Evolutionary conservation across 306 rosid species (phyloP).

Genomic region (Styphnolobium japonicum): DNA sequence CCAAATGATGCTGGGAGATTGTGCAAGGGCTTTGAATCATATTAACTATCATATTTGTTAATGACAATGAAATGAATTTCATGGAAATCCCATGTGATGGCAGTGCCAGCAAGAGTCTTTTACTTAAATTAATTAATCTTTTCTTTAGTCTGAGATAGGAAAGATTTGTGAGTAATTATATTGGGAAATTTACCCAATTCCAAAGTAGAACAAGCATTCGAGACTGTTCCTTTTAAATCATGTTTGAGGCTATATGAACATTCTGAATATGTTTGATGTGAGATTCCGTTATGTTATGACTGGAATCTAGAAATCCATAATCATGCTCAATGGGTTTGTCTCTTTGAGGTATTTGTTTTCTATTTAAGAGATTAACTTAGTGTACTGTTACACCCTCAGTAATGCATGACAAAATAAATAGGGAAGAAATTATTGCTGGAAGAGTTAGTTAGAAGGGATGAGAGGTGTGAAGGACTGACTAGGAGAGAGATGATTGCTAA

Average conservation of each 20-base stretch:
- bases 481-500: too few species aligned
- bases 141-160: background rate
- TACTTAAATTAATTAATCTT: background rate
- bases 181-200: background rate
- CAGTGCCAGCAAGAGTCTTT: background rate
- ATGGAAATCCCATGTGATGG: conserved; percentile 59
- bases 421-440: too few species aligned
- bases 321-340: background rate
- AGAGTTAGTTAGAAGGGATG: too few species aligned
- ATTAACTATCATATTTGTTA: background rate
- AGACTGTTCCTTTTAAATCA: background rate
- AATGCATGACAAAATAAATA: too few species aligned
- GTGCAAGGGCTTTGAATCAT: conserved; percentile 64
- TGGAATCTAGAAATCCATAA: background rate
- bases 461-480: too few species aligned
- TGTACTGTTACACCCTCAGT: too few species aligned
- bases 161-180: background rate
- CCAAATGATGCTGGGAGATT: conserved; percentile 54
- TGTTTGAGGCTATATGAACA: background rate
- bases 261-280: background rate
- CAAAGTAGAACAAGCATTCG: background rate
- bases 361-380: background rate
- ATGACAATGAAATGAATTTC: conserved; percentile 38
- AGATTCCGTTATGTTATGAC: background rate
- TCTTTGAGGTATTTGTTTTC: background rate